These are phyloP conservation scores for Rhizoclosmatium globosum DNA, from an alignment of 192 early-diverging fungal species.

Conservation along the genomic window DNA sequence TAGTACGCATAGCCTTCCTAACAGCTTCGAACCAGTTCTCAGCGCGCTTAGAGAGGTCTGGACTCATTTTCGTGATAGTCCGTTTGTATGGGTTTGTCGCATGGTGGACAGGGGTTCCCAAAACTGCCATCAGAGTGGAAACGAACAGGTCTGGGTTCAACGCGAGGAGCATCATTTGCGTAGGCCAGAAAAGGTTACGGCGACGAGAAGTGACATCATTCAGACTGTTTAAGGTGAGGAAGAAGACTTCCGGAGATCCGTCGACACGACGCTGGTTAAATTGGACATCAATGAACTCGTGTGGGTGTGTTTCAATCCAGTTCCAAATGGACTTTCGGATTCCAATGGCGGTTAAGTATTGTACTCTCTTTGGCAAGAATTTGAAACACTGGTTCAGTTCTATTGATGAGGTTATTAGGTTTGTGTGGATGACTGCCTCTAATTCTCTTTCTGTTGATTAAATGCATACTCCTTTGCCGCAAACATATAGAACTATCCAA, in stretches of 20 bases:
- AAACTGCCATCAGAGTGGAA: not conserved
- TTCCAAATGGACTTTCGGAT: slow-evolving; percentile 89
- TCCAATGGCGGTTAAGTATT: slow-evolving; percentile 76
- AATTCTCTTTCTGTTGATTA: too few species aligned
- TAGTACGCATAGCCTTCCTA: slow-evolving; percentile 35
- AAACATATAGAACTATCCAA: not conserved
- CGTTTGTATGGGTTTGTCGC: slow-evolving; percentile 3
- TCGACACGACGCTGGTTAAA: slow-evolving; percentile 55
- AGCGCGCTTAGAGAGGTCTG: slow-evolving; percentile 41
- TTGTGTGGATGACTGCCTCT: too few species aligned
- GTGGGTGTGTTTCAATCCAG: slow-evolving; percentile 88
- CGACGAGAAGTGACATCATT: slow-evolving; percentile 71
- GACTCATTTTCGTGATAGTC: not conserved
- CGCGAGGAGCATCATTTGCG: slow-evolving; percentile 84
- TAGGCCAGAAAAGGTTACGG: slow-evolving; percentile 83
- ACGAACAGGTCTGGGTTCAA: slow-evolving; percentile 82
- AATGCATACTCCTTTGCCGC: not conserved
- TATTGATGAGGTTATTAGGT: slow-evolving; percentile 15
- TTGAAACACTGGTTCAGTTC: slow-evolving; percentile 44
- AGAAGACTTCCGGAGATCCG: slow-evolving; percentile 78
- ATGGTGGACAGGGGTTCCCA: slow-evolving; percentile 9
- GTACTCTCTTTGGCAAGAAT: slow-evolving; percentile 59
- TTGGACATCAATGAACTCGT: slow-evolving; percentile 83
- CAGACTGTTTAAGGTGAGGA: slow-evolving; percentile 71
- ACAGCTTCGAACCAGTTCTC: slow-evolving; percentile 42